phyloP scores from a whole-genome alignment of 805 yeast genomes.

The Candida multigemmis region DNA sequence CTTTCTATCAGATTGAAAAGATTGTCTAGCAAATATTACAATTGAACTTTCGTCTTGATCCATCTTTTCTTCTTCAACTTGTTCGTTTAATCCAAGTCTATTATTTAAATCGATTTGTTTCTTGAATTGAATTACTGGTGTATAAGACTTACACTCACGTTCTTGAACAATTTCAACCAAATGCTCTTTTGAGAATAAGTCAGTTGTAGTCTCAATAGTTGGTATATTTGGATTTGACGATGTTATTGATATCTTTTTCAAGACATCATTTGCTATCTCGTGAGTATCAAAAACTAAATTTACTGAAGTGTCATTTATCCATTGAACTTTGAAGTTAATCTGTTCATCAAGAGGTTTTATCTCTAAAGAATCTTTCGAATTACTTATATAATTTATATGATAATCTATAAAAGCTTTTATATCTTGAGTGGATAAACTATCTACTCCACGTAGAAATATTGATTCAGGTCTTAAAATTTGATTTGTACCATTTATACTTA shows the following conservation, averaged over 20 bases:
- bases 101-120: slow-evolving; percentile 18
- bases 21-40: slow-evolving; percentile 37
- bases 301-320: slow-evolving; percentile 59
- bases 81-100: slow-evolving; percentile 15
- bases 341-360: slow-evolving; percentile 16
- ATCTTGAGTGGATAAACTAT: slow-evolving; percentile 50
- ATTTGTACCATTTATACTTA: slow-evolving; percentile 18
- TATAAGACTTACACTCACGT: slow-evolving; percentile 32
- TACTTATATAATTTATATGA: slow-evolving; percentile 25
- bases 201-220: slow-evolving; percentile 4
- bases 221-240: slow-evolving; percentile 7
- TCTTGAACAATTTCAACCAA: slow-evolving; percentile 21
- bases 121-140: slow-evolving; percentile 23
- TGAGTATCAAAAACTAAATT: slow-evolving; percentile 44
- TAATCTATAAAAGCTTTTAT: slow-evolving; percentile 47
- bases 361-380: slow-evolving; percentile 10
- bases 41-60: slow-evolving; percentile 31
- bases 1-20: slow-evolving; percentile 48
- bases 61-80: slow-evolving; percentile 10
- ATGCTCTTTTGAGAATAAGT: slow-evolving; percentile 6
- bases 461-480: slow-evolving; percentile 37
- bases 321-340: slow-evolving; percentile 40
- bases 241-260: slow-evolving; percentile 21
- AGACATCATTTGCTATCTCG: slow-evolving; percentile 29
- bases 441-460: slow-evolving; percentile 50